Base-by-base conservation (phyloP, 2,329 filamentous ascomycete species). In the Aureobasidium subglaciale region DNA sequence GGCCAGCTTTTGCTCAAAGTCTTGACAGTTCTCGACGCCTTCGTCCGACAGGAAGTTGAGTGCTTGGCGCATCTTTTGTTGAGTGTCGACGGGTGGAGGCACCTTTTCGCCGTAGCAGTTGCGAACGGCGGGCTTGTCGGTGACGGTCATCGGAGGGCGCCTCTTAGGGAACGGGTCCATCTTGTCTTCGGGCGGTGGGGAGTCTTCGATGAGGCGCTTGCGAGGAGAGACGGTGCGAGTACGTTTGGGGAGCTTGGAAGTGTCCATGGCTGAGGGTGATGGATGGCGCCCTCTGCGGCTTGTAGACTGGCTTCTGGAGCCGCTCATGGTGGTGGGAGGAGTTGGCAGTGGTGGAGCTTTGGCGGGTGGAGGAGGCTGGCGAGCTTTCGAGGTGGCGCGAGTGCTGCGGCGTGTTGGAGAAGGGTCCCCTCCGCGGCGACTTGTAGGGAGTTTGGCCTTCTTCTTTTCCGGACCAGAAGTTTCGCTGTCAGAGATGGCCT, bases 41-140 rank as follows among this genome's bases (percentile, higher is more conserved):
- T 56, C 54, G 29, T 56, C 54, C 6, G 43, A 49, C 16, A 56
- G 43, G 24, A 56, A 56, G 43, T 49, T 56, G 35, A 50, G 34
- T 4, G 20, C 20, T 30, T 56, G 54, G 8, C 37, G 43, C 13
- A 56, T 11, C 11, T 32, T 40, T 35, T 49, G 34, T 7, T 32
- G n/a, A 10, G 18, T 11, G 4, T 32, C 27, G 16, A 43, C 32
- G 10, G 43, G 45, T 22, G 50, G 40, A 4, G 24, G 16, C 27
- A 49, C 43, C n/a, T 41, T 34, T 50, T 56, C 43, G 11, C 54
- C 54, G 37, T 56, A 50, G 9, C 35, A 34, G 34, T 56, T 50
- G 15, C 8, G 34, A 7, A 56, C 50, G 13, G 50, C 50, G 5
- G 50, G 50, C 40, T 55, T 55, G 40, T 55, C 24, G 15, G 29